phyloP scores from a whole-genome alignment of 192 early-diverging fungal genomes.

The Diversispora eburnea region DNA sequence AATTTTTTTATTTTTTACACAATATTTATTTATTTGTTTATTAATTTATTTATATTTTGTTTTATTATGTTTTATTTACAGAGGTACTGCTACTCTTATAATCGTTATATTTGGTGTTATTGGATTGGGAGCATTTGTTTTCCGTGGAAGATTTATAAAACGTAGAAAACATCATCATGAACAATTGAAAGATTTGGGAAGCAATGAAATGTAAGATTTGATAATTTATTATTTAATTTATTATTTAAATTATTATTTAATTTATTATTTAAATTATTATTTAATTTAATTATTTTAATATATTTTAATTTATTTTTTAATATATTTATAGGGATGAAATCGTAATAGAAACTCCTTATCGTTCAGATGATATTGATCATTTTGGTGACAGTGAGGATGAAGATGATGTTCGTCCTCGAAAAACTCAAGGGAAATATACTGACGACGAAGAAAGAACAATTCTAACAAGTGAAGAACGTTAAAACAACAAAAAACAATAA shows the following conservation, averaged over 20 bases:
- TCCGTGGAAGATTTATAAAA: conserved; percentile 26
- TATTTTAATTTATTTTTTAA: background rate
- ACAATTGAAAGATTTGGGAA: conserved; percentile 29
- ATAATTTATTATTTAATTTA: background rate
- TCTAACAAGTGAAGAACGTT: too few relatives aligned
- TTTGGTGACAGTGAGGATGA: conserved; percentile 40
- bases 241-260: conserved; percentile 17
- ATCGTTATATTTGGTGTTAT: conserved; percentile 29
- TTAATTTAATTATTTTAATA: background rate
- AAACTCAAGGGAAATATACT: too few relatives aligned
- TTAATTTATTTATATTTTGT: background rate
- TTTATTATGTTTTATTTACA: conserved; percentile 22
- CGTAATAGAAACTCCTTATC: conserved; percentile 39
- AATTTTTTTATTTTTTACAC: background rate
- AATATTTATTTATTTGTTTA: background rate
- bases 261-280: conserved; percentile 25
- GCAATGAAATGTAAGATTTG: conserved; percentile 28
- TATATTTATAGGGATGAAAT: conserved; percentile 43
- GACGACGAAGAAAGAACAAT: too few relatives aligned
- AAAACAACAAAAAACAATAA: too few relatives aligned
- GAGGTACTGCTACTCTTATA: conserved; percentile 35
- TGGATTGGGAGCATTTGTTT: conserved; percentile 33
- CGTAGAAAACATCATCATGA: conserved; percentile 25
- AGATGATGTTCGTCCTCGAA: background rate
- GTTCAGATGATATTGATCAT: conserved; percentile 34